A percentile compares a stretch with the other conserved stretches of the same genome.
Conservation (phyloP, 169 alveolate species). For the Babesia ovata region DNA sequence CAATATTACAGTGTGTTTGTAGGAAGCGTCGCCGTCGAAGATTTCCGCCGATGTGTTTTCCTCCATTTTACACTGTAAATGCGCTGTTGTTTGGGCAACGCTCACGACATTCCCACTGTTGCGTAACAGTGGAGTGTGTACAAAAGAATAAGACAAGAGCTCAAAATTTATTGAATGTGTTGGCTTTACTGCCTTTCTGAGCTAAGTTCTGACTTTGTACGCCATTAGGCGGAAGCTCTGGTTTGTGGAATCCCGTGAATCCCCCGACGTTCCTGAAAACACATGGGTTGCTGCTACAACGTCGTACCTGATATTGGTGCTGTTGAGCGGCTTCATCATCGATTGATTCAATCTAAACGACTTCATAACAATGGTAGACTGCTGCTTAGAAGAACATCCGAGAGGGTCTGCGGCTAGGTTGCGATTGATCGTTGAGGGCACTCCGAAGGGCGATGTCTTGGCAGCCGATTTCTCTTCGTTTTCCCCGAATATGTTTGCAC, state of each 20-base stretch:
- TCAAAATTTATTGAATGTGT: background rate
- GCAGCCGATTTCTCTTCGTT: background rate
- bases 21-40: conserved; percentile 7
- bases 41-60: conserved; percentile 7
- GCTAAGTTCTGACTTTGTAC: background rate
- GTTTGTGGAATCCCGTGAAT: conserved; percentile 67
- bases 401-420: background rate
- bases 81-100: background rate
- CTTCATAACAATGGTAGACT: conserved; percentile 55
- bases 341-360: conserved; percentile 67
- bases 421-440: background rate
- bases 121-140: conserved; percentile 10
- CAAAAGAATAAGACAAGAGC: background rate
- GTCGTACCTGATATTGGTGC: conserved; percentile 61
- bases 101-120: background rate
- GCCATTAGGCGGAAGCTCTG: conserved; percentile 2
- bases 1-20: conserved; percentile 28
- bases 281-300: background rate
- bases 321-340: conserved; percentile 41
- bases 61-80: conserved; percentile 21
- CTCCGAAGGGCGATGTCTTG: conserved; percentile 17
- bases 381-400: conserved; percentile 24
- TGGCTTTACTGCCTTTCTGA: background rate
- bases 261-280: conserved; percentile 50
- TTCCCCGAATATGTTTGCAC: conserved; percentile 23